Base-by-base conservation (phyloP, 495 filamentous ascomycete species). In the Hypoxylon subgilvum region DNA sequence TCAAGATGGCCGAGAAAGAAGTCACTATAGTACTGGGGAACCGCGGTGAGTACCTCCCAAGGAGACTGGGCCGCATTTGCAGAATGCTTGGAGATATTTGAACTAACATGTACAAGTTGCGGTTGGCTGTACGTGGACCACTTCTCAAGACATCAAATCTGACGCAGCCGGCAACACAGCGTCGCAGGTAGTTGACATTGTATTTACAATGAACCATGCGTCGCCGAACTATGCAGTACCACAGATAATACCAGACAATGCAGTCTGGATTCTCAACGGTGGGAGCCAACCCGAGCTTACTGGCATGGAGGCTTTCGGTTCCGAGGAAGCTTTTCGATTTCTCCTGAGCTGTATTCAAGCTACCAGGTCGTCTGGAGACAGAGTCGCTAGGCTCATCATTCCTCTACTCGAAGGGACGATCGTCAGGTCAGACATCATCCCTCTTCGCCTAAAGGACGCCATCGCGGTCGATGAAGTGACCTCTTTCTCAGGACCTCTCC, bases 351-450 rank as follows among this genome's bases (percentile, higher is more conserved):
- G 62, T 18, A 57, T 66, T n/a, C 53, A 41, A 13, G 57, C 50
- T 13, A 50, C 53, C 7, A 4, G 48, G 21, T 32, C 21, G 5
- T 47, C 50, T 3, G 32, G 27, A 17, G 23, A 38, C 12, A 54
- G 57, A 30, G 16, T 56, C 34, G 59, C 36, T 2, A 63, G 66
- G 31, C 52, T 67, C 18, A 35, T 69, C 3, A 46, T 62, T 21
- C 67, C 67, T 25, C 19, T 61, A 4, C 44, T 45, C 4, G 30
- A 7, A 31, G 67, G 63, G 7, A 56, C 53, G 12, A 55, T 67
- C 21, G 19, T 46, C 28, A 51, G 48, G 14, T 69, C 66, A 19
- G 63, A 69, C 39, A 67, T 69, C 38, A 28, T 69, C 16, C 54
- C 67, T 25, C 53, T 54, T 35, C 67, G 67, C 25, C 60, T 69